Evolutionary conservation across 441 rosid species (phyloP).

Genomic region (Rhodomyrtus psidioides): DNA sequence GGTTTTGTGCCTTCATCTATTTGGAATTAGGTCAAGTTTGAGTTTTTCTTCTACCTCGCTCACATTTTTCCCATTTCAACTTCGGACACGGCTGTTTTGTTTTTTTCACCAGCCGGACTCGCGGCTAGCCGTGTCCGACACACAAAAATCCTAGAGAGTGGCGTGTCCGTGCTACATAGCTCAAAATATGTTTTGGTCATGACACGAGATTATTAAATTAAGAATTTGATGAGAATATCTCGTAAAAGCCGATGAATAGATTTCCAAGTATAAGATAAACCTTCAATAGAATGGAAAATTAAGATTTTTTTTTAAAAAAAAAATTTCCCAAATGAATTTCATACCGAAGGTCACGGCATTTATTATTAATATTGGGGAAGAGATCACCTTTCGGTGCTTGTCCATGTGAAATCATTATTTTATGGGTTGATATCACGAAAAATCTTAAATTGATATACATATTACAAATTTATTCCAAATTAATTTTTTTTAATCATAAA

Average conservation of each 20-base stretch:
- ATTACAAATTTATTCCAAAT: too few relatives aligned
- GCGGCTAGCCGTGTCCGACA: too few relatives aligned
- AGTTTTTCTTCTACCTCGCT: too few relatives aligned
- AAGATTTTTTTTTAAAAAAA: neutral
- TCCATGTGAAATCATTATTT: neutral
- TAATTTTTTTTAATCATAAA: too few relatives aligned
- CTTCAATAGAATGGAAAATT: neutral
- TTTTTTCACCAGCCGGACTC: too few relatives aligned
- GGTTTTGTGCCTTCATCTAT: too few relatives aligned
- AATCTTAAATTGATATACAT: too few relatives aligned
- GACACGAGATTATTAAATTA: rapidly evolving
- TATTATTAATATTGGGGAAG: neutral
- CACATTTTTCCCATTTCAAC: too few relatives aligned
- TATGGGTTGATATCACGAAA: neutral
- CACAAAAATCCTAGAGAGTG: too few relatives aligned
- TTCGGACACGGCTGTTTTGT: too few relatives aligned
- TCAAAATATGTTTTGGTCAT: neutral
- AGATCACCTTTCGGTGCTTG: neutral
- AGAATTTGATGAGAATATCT: neutral
- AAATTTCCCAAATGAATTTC: neutral
- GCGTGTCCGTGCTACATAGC: too few relatives aligned
- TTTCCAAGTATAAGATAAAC: neutral
- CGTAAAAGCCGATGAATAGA: neutral
- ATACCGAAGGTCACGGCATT: neutral
- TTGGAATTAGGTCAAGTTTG: too few relatives aligned